phyloP scores from a whole-genome alignment of 1,139 yeast genomes.

The Saccharomycopsis phalli region DNA sequence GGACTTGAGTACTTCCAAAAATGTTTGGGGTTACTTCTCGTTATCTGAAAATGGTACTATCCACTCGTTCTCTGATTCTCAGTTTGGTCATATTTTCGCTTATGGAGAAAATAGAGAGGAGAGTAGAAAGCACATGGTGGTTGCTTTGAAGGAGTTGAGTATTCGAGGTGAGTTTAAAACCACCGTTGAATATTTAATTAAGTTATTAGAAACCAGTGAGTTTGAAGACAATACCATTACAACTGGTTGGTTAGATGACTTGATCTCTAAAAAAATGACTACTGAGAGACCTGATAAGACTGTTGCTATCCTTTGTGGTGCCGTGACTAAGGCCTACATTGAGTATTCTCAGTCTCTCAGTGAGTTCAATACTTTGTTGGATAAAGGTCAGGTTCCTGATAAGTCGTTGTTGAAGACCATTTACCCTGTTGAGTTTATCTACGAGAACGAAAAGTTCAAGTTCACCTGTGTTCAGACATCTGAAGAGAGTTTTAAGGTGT shows the following conservation, averaged over 20 bases:
- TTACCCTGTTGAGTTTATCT: constrained; percentile 88
- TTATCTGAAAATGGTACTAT: constrained; percentile 95
- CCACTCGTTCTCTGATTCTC: constrained; percentile 96
- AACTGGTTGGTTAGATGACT: constrained; percentile 97
- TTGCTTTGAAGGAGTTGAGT: constrained; percentile 89
- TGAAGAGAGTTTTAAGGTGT: constrained; percentile 72
- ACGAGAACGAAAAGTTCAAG: constrained; percentile 86
- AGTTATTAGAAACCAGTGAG: constrained; percentile 90
- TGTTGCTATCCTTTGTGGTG: constrained; percentile 93
- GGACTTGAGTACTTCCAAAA: constrained; percentile 92
- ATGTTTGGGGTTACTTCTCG: constrained; percentile 98
- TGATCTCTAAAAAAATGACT: constrained; percentile 84
- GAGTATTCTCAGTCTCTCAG: constrained; percentile 63
- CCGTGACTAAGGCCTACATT: constrained; percentile 86
- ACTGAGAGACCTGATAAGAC: constrained; percentile 94
- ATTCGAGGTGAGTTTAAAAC: constrained; percentile 98
- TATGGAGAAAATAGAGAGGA: constrained; percentile 98
- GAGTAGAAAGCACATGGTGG: constrained; percentile 97
- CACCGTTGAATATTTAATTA: constrained; percentile 92
- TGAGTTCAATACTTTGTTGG: constrained; percentile 50
- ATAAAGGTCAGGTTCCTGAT: constrained; percentile 92
- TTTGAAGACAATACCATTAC: constrained; percentile 94
- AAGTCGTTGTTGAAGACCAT: constrained; percentile 74
- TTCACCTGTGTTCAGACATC: constrained; percentile 94
- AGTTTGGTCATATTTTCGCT: constrained; percentile 96